Base-by-base conservation (phyloP, 2,329 filamentous ascomycete genomes). In the Chaetomium strumarium region DNA sequence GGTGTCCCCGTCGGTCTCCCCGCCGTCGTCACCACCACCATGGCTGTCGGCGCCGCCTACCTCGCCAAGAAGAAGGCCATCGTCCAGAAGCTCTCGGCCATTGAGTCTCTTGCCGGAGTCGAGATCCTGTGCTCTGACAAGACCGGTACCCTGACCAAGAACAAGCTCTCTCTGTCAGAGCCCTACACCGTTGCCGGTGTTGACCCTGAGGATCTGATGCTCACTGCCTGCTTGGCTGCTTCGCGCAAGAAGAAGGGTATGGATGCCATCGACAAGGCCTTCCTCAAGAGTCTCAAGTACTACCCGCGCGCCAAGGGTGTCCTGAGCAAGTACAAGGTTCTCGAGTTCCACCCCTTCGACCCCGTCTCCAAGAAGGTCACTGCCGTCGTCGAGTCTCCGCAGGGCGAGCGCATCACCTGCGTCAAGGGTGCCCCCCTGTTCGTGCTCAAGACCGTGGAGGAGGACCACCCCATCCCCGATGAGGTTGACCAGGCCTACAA, bases 241-340 rank as follows among this genome's bases (percentile, higher is more conserved):
- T 92, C 86, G 61, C 87, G 89, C 75, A 95, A 93, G 82, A 92
- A 91, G 81, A 95, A 95, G 79, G 90, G 89, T 76, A 91, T 95
- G 59, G 90, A 95, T 68, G 88, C 90, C 62, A 95, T 95, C 63
- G 90, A 95, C 80, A 93, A 92, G 79, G 90, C 89, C 67, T 95
- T 95, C 78, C 79, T 95, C 62, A 95, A 93, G 77, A 81, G 86
- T 19, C 83, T 95, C 58, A 82, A 82, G 67, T 85, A 78, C 75
- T 95, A 95, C 70, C 90, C 90, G 58, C 81, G 82, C 58, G 89
- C 88, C 72, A 95, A 93, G 79, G 71, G 75, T 57, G 84, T 87
- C 50, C 81, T 95, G 50, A 81, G 81, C 73, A 88, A 89, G 75
- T 95, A 92, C 80, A 86, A 85, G 72, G 86, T 91, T 55, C 73